A percentile compares a stretch with the other conserved stretches of the same genome.
These are phyloP conservation scores for Hypoxylon lienhwacheense DNA, from an alignment of 495 filamentous ascomycete species.

Conservation along the genomic window DNA sequence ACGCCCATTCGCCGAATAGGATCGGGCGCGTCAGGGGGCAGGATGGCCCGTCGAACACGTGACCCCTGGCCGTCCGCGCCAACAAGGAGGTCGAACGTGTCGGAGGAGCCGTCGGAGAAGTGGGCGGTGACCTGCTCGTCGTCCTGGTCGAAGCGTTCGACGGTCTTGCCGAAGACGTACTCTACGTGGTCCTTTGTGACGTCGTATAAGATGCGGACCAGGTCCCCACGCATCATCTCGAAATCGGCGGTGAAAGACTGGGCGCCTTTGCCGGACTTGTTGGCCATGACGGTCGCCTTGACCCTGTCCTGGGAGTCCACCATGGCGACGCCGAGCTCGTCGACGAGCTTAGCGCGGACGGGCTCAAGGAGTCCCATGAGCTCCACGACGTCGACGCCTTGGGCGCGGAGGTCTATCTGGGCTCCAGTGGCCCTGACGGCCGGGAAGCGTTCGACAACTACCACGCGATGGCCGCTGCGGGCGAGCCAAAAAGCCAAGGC, in stretches of 20 bases:
- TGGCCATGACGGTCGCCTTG: conserved; percentile 47
- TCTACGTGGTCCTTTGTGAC: conserved; percentile 47
- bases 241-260: conserved; percentile 57
- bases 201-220: conserved; percentile 52
- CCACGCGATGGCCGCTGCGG: conserved; percentile 52
- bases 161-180: conserved; percentile 48
- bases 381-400: conserved; percentile 52
- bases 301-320: conserved; percentile 43
- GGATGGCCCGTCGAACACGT: conserved; percentile 41
- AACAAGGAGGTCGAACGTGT: conserved; percentile 50
- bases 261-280: conserved; percentile 42
- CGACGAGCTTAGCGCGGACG: conserved; percentile 43
- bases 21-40: conserved; percentile 31
- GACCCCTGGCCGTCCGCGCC: conserved; percentile 52
- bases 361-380: conserved; percentile 55
- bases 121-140: conserved; percentile 3
- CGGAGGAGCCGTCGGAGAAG: conserved; percentile 39
- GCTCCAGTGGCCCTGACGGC: conserved; percentile 52
- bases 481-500: conserved; percentile 56
- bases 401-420: conserved; percentile 55
- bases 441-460: conserved; percentile 55
- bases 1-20: conserved; percentile 23
- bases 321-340: conserved; percentile 51
- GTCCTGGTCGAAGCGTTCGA: conserved; percentile 33
- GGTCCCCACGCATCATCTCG: conserved; percentile 59